Evolutionary conservation across 805 yeast species (phyloP), one percentile per base, ranked within the genome.

Genomic region (Saccharomycopsis capsularis): DNA sequence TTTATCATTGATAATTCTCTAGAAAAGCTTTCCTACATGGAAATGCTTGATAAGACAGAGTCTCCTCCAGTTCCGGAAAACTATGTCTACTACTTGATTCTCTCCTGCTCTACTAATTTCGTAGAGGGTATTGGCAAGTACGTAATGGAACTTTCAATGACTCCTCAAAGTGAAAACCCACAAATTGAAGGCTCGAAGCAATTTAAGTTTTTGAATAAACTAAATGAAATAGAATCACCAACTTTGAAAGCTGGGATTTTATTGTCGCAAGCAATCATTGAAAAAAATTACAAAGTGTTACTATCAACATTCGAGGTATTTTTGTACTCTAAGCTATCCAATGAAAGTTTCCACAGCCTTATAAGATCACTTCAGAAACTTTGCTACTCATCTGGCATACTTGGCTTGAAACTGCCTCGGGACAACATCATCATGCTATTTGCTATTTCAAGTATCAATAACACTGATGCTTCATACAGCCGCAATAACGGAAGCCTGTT

Each of bases 331-430:
- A 69, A 84, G 3, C 64, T 86, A 59, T 95, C 88, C 57, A 70
- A 74, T 47, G 91, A 85, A 16, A 59, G 79, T 19, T 90, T 85
- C 62, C 84, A 84, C 49, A 65, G 69, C 7, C 59, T 82, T 2
- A 78, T 89, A 2, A 69, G 95, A 36, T 75, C 95, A 0, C 70
- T 86, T 5, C 97, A 91, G 61, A 81, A 82, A 54, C 70, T 86
- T 43, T 79, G 95, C 4, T 96, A 88, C 60, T 79, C 90, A 0
- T 75, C 90, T 0, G 97, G 97, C 0, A 66, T 87, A 15, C 63
- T 89, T n/a, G 81, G 79, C 0, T 60, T 84, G 11, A 59, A 63
- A 1, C 68, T 67, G 0, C 68, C 82, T 21, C 68, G 95, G 43
- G 85, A 87, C 57, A 75, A 77, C 7, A 74, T 77, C 25, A 55